Evolutionary conservation across 257 asterid species (phyloP), one percentile per base, ranked within the genome.

Genomic region (Apocynum venetum): DNA sequence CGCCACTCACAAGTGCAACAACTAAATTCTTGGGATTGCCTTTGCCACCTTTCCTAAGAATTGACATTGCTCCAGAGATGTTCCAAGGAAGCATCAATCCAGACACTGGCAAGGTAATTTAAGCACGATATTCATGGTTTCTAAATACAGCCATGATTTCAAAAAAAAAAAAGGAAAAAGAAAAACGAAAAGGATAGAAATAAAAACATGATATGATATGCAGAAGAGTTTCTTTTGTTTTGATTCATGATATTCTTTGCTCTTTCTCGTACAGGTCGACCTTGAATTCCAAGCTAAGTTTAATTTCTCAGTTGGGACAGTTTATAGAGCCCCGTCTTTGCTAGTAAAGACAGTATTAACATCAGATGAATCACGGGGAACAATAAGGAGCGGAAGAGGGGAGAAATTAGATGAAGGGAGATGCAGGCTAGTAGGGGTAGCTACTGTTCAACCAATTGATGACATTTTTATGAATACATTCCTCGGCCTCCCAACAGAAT

Each of bases 401-500:
- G 84, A 83, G 86, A 86, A 88, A 72, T 75, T 92, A 78, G 82
- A 87, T 78, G 71, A 76, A 51, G 97, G 97, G 74, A 78, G 46
- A 51, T 94, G 98, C 85, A 86, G 75, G 75, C 91, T 94, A 6
- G 94, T 91, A 69, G 98, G 98, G 66, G 93, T 94, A 76, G 97
- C 98, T 8, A 90, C 73, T 12, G 89, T 94, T 44, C 91, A 87
- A 69, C 97, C 93, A 4, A 89, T 92, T 72, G 71, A 89, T 17
- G 97, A 94, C 77, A 15, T 82, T 46, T 91, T 94, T 73, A 84
- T 94, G 97, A 86, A 94, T 67, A 79, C 91, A 68, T 94, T 94
- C 85, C 98, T 94, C 56, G 71, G 95, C 83, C 96, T 94, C 55
- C 98, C 98, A 1, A 89, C 96, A 2, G 95, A 91, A 79, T 94